These are phyloP conservation scores for Macrocystidia cucumis DNA, from an alignment of 1,284 basidiomycete species.

Conservation along the genomic window DNA sequence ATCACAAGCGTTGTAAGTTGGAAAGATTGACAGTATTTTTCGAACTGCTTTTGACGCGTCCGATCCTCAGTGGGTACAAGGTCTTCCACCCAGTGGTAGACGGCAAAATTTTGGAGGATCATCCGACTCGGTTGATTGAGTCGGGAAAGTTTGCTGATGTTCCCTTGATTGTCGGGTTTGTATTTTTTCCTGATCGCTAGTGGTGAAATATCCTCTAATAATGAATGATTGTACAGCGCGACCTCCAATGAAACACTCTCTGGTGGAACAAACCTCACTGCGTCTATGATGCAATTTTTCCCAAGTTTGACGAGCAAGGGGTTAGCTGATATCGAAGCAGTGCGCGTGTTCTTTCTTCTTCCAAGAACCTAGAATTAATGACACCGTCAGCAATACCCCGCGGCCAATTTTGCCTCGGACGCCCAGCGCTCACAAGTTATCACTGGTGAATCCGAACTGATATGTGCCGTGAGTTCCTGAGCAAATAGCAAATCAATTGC, in stretches of 20 bases:
- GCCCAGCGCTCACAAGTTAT: slow-evolving; percentile 32
- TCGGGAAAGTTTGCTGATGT: slow-evolving; percentile 36
- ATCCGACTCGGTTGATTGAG: slow-evolving; percentile 37
- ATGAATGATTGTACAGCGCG: slow-evolving; percentile 25
- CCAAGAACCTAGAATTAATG: not conserved
- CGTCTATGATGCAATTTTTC: slow-evolving; percentile 31
- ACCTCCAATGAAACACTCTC: slow-evolving; percentile 50
- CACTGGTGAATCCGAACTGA: slow-evolving; percentile 40
- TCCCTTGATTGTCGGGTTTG: slow-evolving; percentile 52
- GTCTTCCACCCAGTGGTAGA: slow-evolving; percentile 38
- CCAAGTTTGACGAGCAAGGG: slow-evolving; percentile 33
- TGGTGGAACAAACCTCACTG: slow-evolving; percentile 25
- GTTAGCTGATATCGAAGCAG: slow-evolving; percentile 26
- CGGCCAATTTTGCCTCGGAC: slow-evolving; percentile 28
- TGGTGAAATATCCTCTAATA: not conserved
- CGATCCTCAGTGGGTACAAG: slow-evolving; percentile 21
- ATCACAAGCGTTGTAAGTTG: slow-evolving; percentile 19
- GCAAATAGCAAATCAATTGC: not conserved
- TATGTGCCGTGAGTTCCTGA: slow-evolving; percentile 36
- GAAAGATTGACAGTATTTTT: not conserved
- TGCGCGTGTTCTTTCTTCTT: slow-evolving; percentile 10
- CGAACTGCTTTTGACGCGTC: not conserved
- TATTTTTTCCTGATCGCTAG: slow-evolving; percentile 5
- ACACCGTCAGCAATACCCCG: slow-evolving; percentile 20
- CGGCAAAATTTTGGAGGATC: slow-evolving; percentile 36